These are phyloP conservation scores for Melanogaster broomeanus DNA, from an alignment of 768 basidiomycete species.

Conservation along the genomic window DNA sequence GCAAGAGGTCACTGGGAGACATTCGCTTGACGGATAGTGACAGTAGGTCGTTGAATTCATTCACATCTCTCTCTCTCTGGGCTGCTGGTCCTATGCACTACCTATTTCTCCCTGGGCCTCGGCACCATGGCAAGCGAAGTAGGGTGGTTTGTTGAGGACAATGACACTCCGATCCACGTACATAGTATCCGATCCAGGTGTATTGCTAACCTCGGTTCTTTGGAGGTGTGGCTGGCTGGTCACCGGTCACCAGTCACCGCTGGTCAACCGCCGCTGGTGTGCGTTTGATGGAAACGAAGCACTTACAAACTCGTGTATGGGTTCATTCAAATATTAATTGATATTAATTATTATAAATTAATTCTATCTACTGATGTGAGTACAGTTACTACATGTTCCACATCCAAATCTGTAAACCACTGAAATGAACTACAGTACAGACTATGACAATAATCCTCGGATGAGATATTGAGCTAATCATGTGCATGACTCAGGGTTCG, in stretches of 20 bases:
- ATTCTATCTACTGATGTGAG: too few relatives aligned
- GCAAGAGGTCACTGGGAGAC: conserved; percentile 1
- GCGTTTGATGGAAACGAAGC: background rate
- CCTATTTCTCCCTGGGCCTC: conserved; percentile 25
- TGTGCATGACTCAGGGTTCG: too few relatives aligned
- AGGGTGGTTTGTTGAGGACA: conserved; percentile 62
- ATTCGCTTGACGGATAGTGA: conserved; percentile 12
- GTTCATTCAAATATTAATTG: too few relatives aligned
- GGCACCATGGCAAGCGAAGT: conserved; percentile 52
- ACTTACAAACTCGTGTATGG: conserved; percentile 2
- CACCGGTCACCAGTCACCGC: too few relatives aligned
- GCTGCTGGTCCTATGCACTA: conserved; percentile 16
- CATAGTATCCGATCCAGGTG: too few relatives aligned
- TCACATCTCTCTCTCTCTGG: conserved; percentile 24
- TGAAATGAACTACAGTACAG: too few relatives aligned
- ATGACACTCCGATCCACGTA: conserved; percentile 58
- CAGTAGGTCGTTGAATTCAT: conserved; percentile 39
- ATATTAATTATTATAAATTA: too few relatives aligned
- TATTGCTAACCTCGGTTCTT: conserved; percentile 37
- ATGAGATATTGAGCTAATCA: too few relatives aligned
- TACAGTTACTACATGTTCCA: too few relatives aligned
- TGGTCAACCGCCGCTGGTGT: conserved; percentile 2
- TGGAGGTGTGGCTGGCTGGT: too few relatives aligned
- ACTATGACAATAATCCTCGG: too few relatives aligned
- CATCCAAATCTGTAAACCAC: too few relatives aligned